Conservation (phyloP, 2,329 filamentous ascomycete species). For the Cyphellophora europaea region DNA sequence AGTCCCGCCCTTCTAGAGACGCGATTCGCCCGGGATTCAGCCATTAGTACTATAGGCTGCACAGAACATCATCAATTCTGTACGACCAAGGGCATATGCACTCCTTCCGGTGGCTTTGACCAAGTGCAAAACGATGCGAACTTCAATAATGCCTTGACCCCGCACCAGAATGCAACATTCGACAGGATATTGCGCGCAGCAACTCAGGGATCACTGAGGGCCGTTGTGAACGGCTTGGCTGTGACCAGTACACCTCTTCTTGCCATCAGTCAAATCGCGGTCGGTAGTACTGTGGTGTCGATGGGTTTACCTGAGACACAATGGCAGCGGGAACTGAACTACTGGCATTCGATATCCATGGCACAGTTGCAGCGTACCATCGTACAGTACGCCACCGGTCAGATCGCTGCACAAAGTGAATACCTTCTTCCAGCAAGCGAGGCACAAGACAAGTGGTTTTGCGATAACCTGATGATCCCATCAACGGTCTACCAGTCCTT, state of each 20-base stretch:
- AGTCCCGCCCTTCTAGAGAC: constrained; percentile 3
- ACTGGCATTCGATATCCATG: constrained; percentile 14
- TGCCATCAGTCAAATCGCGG: constrained; percentile 5
- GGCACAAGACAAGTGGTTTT: constrained; percentile 12
- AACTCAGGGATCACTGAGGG: constrained; percentile 1
- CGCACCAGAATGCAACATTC: constrained; percentile 10
- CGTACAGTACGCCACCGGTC: constrained; percentile 10
- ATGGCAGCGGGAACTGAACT: constrained; percentile 11
- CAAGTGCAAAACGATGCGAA: constrained; percentile 9
- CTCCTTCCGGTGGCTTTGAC: constrained; percentile 8
- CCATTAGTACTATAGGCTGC: constrained; percentile 12
- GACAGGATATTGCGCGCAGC: constrained; percentile 10
- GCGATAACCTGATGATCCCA: constrained; percentile 9
- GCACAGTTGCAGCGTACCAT: constrained; percentile 11
- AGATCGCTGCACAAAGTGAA: constrained; percentile 8
- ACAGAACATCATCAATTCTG: constrained; percentile 15
- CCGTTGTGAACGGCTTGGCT: constrained; percentile 4
- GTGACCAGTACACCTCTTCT: constrained; percentile 6
- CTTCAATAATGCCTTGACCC: constrained; percentile 8
- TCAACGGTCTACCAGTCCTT: constrained; percentile 13
- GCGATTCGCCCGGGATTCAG: constrained; percentile 6
- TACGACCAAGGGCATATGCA: constrained; percentile 9
- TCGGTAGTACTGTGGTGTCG: constrained; percentile 6
- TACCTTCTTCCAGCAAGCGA: constrained; percentile 6
- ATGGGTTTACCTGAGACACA: constrained; percentile 9